Evolutionary conservation across 2,329 filamentous ascomycete species (phyloP).

Genomic region (Sporothrix protearum): DNA sequence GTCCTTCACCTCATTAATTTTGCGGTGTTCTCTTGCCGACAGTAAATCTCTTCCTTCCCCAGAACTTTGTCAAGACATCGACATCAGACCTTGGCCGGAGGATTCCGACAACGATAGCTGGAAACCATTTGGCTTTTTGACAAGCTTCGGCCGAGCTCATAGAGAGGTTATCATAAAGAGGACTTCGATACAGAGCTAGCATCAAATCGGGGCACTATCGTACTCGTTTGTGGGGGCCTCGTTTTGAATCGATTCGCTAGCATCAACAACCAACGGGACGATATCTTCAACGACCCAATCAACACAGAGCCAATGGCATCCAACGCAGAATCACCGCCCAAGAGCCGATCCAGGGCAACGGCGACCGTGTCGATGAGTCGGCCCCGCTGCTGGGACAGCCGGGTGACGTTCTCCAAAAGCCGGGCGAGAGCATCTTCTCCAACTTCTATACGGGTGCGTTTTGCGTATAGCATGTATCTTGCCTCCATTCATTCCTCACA

Average conservation of each 20-base stretch:
- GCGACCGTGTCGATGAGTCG: constrained; percentile 46
- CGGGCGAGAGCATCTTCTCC: constrained; percentile 58
- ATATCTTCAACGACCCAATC: not conserved
- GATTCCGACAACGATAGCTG: not conserved
- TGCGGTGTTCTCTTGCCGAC: not conserved
- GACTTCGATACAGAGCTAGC: not conserved
- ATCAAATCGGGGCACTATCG: not conserved
- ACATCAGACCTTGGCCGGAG: not conserved
- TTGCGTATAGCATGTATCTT: too few species aligned
- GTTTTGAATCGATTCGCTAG: not conserved
- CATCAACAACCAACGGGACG: not conserved
- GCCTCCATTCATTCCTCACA: too few species aligned
- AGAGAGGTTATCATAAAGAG: not conserved
- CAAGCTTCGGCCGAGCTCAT: not conserved
- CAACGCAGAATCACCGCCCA: constrained; percentile 62
- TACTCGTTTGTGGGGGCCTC: constrained; percentile 3
- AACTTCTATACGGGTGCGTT: constrained; percentile 73
- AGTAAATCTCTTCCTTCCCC: not conserved
- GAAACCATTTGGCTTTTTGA: not conserved
- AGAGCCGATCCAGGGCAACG: constrained; percentile 37
- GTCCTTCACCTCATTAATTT: not conserved
- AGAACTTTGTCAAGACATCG: not conserved
- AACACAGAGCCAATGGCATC: constrained; percentile 56
- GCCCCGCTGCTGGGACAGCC: constrained; percentile 68
- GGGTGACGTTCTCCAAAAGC: constrained; percentile 69